phyloP scores from a whole-genome alignment of 73 alveolate species.

The Paramecium pentaurelia region DNA sequence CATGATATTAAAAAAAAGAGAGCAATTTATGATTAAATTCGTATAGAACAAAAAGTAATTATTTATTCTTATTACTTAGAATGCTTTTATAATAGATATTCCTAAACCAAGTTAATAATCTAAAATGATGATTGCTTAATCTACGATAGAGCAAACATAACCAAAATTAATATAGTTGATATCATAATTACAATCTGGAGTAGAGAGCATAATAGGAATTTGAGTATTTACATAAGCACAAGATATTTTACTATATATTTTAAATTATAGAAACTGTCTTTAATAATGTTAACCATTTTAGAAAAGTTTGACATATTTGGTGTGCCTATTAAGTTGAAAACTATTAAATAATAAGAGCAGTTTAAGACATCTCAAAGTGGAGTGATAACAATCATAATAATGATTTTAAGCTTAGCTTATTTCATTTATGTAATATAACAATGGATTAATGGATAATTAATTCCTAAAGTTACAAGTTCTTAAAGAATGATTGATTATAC shows the following conservation, averaged over 20 bases:
- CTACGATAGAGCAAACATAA: background rate
- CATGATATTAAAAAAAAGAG: background rate
- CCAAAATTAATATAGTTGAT: background rate
- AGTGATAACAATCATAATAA: background rate
- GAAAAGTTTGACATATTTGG: slow-evolving; percentile 10
- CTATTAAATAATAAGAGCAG: background rate
- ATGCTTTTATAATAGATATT: background rate
- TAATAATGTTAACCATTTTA: background rate
- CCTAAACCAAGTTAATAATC: background rate
- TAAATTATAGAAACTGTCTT: background rate
- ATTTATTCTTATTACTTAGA: background rate
- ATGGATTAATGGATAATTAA: background rate
- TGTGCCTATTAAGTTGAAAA: background rate
- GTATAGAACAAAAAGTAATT: background rate
- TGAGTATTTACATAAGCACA: background rate
- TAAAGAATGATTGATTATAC: background rate
- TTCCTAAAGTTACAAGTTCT: background rate
- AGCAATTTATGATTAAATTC: background rate
- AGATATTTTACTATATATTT: background rate
- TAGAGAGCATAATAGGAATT: background rate
- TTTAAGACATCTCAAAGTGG: background rate
- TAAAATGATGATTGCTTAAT: background rate
- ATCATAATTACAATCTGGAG: background rate
- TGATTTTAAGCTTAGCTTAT: background rate
- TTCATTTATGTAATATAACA: background rate